Percentiles rank a stretch among this genome's conserved stretches.
phyloP scores from a whole-genome alignment of 106 monocot species.

The Dendrobium officinale region DNA sequence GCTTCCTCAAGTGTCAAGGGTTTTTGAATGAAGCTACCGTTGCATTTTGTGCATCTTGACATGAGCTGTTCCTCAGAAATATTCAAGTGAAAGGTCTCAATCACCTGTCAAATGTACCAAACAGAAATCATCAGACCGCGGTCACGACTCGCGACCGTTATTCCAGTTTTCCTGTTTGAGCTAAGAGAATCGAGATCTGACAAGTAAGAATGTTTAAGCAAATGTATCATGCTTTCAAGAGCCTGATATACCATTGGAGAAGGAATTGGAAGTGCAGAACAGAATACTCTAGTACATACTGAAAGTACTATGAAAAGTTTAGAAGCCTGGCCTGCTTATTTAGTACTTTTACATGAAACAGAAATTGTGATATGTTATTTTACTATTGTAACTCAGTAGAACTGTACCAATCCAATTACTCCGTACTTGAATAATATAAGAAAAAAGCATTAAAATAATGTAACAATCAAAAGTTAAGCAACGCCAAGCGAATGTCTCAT shows the following conservation, averaged over 20 bases:
- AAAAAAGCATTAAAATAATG: too few relatives aligned
- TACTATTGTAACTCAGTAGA: neutral
- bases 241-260: neutral
- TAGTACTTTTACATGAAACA: neutral
- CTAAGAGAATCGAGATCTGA: neutral
- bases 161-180: neutral
- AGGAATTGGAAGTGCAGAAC: neutral
- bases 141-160: too few relatives aligned
- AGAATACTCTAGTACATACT: too few relatives aligned
- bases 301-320: neutral
- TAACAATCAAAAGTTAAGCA: neutral
- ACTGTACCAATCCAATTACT: too few relatives aligned
- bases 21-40: constrained; percentile 88
- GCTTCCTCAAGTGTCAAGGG: constrained; percentile 82
- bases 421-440: too few relatives aligned
- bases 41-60: constrained; percentile 98
- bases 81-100: constrained; percentile 74
- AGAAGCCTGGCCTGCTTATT: neutral
- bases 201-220: neutral
- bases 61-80: constrained; percentile 83
- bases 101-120: constrained; percentile 42
- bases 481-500: too few relatives aligned
- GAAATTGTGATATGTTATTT: neutral
- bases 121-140: too few relatives aligned
- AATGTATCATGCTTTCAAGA: neutral